A percentile compares a stretch with the other conserved stretches of the same genome.
Conservation (phyloP, 208 protist genomes). For the Vickermania spadyakhi region DNA sequence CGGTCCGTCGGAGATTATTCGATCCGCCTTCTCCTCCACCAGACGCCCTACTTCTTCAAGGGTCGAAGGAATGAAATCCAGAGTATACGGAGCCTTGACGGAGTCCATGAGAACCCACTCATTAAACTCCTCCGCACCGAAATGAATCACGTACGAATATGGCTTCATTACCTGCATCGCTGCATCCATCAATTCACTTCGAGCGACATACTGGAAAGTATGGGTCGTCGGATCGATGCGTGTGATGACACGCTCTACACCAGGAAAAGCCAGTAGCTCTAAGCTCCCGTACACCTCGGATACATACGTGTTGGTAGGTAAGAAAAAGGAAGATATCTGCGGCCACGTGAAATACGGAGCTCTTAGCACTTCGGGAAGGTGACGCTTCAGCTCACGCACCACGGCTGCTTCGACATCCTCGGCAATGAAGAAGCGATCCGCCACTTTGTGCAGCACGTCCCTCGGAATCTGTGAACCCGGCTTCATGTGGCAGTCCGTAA, state of each 20-base stretch:
- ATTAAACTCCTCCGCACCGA: neutral
- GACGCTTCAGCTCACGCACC: slow-evolving; percentile 11
- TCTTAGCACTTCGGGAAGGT: slow-evolving; percentile 13
- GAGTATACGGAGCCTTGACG: neutral
- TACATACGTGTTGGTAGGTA: slow-evolving; percentile 8
- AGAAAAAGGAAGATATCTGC: slow-evolving; percentile 22
- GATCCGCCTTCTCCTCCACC: neutral
- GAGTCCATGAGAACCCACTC: slow-evolving; percentile 1
- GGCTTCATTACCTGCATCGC: slow-evolving; percentile 1
- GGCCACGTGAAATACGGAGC: slow-evolving; percentile 33
- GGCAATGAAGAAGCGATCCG: slow-evolving; percentile 20
- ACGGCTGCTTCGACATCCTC: slow-evolving; percentile 23
- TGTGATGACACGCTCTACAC: slow-evolving; percentile 34
- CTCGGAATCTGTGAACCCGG: neutral
- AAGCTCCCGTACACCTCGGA: slow-evolving; percentile 34
- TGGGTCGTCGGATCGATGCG: slow-evolving; percentile 21
- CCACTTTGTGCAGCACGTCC: slow-evolving; percentile 6
- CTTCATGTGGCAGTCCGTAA: neutral
- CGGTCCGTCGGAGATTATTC: neutral
- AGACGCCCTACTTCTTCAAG: neutral
- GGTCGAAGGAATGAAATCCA: neutral
- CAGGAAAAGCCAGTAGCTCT: slow-evolving; percentile 33
- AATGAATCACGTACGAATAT: neutral
- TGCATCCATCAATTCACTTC: slow-evolving; percentile 19
- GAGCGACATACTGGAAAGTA: slow-evolving; percentile 24